Evolutionary conservation across 2,329 filamentous ascomycete genomes (phyloP), one percentile per base, ranked within the genome.

Genomic region (Trichoderma arundinaceum): DNA sequence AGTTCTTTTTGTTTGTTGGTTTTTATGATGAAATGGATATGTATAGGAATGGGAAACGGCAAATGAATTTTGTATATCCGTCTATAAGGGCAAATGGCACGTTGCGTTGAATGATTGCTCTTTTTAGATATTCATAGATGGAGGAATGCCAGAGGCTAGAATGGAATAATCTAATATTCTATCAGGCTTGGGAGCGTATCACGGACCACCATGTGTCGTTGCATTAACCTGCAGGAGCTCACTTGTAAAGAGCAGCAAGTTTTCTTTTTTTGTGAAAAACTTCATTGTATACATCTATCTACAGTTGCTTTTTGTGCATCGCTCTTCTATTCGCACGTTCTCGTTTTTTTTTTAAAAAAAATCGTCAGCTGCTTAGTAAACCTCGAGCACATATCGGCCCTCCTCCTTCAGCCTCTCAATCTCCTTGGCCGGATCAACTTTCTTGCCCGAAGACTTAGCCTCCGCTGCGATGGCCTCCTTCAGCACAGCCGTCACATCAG

Each of bases 361-460:
- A 19, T 15, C 41, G 44, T 43, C 51, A 49, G 44, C 19, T 33
- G 49, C 54, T 69, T 92, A 98, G 80, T 98, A 98, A 64, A 98
- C 95, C 82, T 99, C 95, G 64, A 99, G 84, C 60, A 99, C 94
- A 81, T 98, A 99, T 76, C 95, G 86, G 68, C 91, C 87, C 73
- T 92, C 90, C 78, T 99, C 95, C 90, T 99, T 99, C 73, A 99
- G 82, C 81, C 90, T 90, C 84, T 99, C 96, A 82, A 99, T 98
- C 84, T 96, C 93, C 84, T 94, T 94, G 72, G 85, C 84, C 2
- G 90, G 82, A 75, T 97, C 93, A 46, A 96, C 85, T 88, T 94
- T 97, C 83, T 90, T 92, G 64, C 88, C 87, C 68, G 78, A 82
- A 56, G 78, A 79, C 83, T 87, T 88, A 53, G 89, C 92, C 74